phyloP scores from a whole-genome alignment of 495 filamentous ascomycete species.

The Aspergillus homomorphus region DNA sequence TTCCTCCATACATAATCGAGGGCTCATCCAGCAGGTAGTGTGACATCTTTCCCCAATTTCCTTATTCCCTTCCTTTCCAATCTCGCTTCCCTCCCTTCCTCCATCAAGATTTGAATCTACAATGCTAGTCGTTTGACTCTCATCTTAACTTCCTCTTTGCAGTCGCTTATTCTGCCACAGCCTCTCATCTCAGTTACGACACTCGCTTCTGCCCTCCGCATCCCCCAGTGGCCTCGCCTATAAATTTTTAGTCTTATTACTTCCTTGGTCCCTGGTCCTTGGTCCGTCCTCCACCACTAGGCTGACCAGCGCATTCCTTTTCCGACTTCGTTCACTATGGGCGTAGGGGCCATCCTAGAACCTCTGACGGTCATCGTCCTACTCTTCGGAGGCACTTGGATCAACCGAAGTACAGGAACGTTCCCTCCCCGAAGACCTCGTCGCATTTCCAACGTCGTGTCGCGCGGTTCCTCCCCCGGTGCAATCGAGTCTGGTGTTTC shows the following conservation, averaged over 20 bases:
- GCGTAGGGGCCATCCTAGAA: conserved; percentile 50
- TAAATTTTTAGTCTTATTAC: neutral
- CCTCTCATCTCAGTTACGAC: neutral
- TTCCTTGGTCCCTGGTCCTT: neutral
- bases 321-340: conserved; percentile 37
- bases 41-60: neutral
- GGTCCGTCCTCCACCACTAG: neutral
- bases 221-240: neutral
- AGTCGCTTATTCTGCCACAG: neutral
- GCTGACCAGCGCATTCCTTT: neutral
- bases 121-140: neutral
- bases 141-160: neutral
- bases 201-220: no score
- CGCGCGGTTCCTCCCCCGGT: conserved; percentile 26
- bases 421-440: conserved; percentile 10
- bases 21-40: neutral
- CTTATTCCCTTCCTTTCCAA: neutral
- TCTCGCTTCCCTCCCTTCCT: neutral
- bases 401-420: conserved; percentile 43
- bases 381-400: conserved; percentile 59
- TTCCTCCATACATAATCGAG: neutral
- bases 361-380: conserved; percentile 53
- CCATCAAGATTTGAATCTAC: neutral
- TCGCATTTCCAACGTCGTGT: conserved; percentile 20
- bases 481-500: conserved; percentile 31